These are phyloP conservation scores for Cyanodermella asteris DNA, from an alignment of 2,329 filamentous ascomycete genomes.

Conservation along the genomic window DNA sequence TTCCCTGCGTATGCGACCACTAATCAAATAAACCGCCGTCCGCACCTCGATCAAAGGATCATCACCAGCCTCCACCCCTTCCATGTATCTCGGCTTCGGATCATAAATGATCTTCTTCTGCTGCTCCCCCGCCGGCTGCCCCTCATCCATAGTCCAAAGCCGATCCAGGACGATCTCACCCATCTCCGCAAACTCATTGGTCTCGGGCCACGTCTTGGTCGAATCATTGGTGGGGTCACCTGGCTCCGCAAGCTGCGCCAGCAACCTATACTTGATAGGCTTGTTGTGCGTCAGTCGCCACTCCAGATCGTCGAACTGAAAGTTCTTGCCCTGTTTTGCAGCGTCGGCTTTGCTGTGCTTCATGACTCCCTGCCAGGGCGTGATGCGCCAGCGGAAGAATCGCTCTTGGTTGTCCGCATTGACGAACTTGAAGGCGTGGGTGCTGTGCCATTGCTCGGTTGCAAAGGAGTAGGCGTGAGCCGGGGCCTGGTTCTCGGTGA, in stretches of 20 bases:
- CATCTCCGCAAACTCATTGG: constrained; percentile 27
- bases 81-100: constrained; percentile 32
- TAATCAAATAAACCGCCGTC: constrained; percentile 33
- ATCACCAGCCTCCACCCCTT: constrained; percentile 28
- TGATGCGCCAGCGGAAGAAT: constrained; percentile 26
- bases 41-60: constrained; percentile 35
- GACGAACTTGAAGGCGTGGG: constrained; percentile 3
- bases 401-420: constrained; percentile 12
- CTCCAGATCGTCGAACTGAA: constrained; percentile 27
- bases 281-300: constrained; percentile 15
- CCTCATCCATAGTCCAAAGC: constrained; percentile 14
- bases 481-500: constrained; percentile 28
- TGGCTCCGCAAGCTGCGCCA: constrained; percentile 27
- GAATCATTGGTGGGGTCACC: constrained; percentile 27
- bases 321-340: constrained; percentile 18
- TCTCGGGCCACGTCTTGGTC: constrained; percentile 31
- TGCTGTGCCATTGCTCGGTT: constrained; percentile 17
- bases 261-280: constrained; percentile 24
- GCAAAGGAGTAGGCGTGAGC: constrained; percentile 27
- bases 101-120: constrained; percentile 35
- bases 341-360: constrained; percentile 18
- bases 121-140: constrained; percentile 16
- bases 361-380: constrained; percentile 22
- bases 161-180: constrained; percentile 25
- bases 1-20: constrained; percentile 30